Percentiles rank a stretch among this genome's conserved stretches.
These are phyloP conservation scores for Eimeria necatrix DNA, from an alignment of 169 alveolate genomes.

Conservation along the genomic window DNA sequence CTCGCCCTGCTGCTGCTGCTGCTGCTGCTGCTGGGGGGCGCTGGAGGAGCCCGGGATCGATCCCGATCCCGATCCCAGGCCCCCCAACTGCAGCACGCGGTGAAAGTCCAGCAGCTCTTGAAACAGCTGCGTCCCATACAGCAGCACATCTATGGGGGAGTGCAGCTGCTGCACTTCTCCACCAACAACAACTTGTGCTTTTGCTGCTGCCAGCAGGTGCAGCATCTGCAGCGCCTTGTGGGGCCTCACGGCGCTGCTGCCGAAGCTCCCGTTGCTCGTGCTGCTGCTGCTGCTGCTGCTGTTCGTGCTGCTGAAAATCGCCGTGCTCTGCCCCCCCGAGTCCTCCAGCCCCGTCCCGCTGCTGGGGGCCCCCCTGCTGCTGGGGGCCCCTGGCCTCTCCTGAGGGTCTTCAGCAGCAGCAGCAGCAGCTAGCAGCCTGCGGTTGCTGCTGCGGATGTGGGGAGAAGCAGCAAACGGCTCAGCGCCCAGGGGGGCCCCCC, in stretches of 20 bases:
- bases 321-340: background rate
- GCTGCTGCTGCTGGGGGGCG: background rate
- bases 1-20: background rate
- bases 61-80: constrained; percentile 4
- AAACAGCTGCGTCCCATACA: constrained; percentile 32
- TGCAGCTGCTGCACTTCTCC: constrained; percentile 55
- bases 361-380: background rate
- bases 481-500: background rate
- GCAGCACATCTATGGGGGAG: constrained; percentile 39
- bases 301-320: background rate
- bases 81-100: background rate
- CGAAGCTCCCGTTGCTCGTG: background rate
- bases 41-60: background rate
- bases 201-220: constrained; percentile 8
- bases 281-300: background rate
- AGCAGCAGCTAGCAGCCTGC: background rate
- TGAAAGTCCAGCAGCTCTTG: constrained; percentile 41
- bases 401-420: background rate
- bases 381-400: background rate
- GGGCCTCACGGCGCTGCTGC: constrained; percentile 1
- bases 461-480: background rate
- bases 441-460: background rate
- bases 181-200: constrained; percentile 17
- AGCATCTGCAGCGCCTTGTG: background rate
- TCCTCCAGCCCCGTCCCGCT: background rate